These are phyloP conservation scores for Trypanosoma vivax DNA, from an alignment of 208 protist genomes.

Conservation along the genomic window DNA sequence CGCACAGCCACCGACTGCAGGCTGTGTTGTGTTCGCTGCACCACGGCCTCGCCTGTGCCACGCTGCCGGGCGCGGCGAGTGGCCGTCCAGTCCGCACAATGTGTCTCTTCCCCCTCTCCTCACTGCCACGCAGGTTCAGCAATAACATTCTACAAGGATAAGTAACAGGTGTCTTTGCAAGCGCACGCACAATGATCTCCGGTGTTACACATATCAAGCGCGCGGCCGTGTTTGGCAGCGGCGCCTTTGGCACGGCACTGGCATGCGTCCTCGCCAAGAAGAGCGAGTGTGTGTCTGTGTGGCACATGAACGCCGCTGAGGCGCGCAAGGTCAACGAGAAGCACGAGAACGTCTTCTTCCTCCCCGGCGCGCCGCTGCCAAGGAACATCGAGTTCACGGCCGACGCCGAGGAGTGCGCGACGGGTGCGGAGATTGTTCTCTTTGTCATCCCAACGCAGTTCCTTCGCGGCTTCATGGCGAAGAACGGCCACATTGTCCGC, in stretches of 20 bases:
- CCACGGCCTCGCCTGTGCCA: no score
- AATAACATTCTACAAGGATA: neutral
- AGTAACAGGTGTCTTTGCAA: neutral
- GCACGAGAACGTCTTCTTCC: constrained; percentile 70
- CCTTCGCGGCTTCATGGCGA: constrained; percentile 64
- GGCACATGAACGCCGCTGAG: constrained; percentile 66
- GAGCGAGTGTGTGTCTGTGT: constrained; percentile 54
- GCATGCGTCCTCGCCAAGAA: constrained; percentile 64
- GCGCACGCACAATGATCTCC: neutral
- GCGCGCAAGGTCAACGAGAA: constrained; percentile 56
- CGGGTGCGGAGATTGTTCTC: constrained; percentile 65
- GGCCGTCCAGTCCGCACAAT: no score
- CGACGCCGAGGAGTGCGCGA: constrained; percentile 36
- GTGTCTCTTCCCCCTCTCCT: no score
- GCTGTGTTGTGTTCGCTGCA: no score
- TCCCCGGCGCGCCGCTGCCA: constrained; percentile 60
- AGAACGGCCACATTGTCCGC: constrained; percentile 32
- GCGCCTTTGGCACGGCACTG: constrained; percentile 80
- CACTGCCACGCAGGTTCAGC: no score
- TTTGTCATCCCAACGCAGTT: constrained; percentile 86
- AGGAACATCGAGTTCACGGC: constrained; percentile 57
- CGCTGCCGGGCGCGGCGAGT: no score
- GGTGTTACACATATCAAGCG: constrained; percentile 49
- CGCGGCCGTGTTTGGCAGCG: constrained; percentile 72
- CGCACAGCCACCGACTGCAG: no score